phyloP scores from a whole-genome alignment of 2,329 filamentous ascomycete species.

The Xylaria sp. region DNA sequence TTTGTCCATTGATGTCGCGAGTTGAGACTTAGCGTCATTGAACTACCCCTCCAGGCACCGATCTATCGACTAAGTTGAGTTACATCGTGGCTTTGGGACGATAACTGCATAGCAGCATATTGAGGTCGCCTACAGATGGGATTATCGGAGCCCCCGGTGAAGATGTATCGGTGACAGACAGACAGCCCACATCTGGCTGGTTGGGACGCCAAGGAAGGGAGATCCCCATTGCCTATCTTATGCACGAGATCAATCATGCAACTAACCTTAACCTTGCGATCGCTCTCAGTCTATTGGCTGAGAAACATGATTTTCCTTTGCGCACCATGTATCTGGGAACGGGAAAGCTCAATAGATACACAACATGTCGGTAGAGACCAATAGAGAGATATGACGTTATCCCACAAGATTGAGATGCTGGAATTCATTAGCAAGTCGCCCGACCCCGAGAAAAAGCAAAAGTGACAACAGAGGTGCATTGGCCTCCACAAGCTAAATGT shows the following conservation, averaged over 20 bases:
- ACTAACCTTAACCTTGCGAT: slow-evolving; percentile 14
- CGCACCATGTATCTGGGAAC: not conserved
- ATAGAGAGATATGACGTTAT: slow-evolving; percentile 13
- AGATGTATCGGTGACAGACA: slow-evolving; percentile 13
- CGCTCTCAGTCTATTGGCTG: slow-evolving; percentile 16
- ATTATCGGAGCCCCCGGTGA: slow-evolving; percentile 22
- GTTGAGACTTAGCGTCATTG: slow-evolving; percentile 22
- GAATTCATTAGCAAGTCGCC: slow-evolving; percentile 17
- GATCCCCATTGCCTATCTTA: slow-evolving; percentile 12
- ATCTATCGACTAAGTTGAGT: slow-evolving; percentile 13
- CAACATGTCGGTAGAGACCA: slow-evolving; percentile 20
- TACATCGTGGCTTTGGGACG: not conserved
- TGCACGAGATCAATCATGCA: slow-evolving; percentile 2
- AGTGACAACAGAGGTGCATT: slow-evolving; percentile 5
- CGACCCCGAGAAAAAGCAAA: slow-evolving; percentile 17
- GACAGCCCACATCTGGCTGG: not conserved
- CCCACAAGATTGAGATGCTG: slow-evolving; percentile 17
- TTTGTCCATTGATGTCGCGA: slow-evolving; percentile 8
- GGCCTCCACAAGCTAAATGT: not conserved
- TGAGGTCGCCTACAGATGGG: slow-evolving; percentile 18
- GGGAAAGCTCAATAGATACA: slow-evolving; percentile 1
- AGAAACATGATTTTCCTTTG: slow-evolving; percentile 11
- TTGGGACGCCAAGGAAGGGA: slow-evolving; percentile 19
- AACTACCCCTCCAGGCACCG: slow-evolving; percentile 2
- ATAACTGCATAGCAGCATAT: not conserved